Conservation (phyloP, 352 stramenopile species). For the Phytophthora aleatoria region DNA sequence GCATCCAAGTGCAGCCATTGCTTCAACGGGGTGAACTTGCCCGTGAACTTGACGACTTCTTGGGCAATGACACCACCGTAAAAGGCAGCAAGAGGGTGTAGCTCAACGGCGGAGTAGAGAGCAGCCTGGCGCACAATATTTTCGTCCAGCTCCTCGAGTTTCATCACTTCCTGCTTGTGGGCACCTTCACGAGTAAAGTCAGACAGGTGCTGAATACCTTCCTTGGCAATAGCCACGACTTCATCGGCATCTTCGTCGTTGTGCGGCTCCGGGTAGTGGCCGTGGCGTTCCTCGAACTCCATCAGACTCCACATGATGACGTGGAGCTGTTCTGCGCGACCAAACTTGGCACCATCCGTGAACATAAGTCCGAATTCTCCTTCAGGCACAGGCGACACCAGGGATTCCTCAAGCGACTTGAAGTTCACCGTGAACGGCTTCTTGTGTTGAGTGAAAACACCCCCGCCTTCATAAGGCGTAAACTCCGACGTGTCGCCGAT, state of each 20-base stretch:
- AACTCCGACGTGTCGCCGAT: constrained; percentile 85
- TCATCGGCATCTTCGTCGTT: constrained; percentile 66
- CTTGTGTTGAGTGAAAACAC: constrained; percentile 84
- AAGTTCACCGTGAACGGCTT: constrained; percentile 81
- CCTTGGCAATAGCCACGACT: constrained; percentile 71
- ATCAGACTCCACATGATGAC: constrained; percentile 77
- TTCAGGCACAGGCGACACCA: constrained; percentile 66
- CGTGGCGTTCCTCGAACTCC: constrained; percentile 78
- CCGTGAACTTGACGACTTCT: constrained; percentile 90
- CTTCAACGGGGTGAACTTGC: constrained; percentile 86
- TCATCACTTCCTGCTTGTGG: constrained; percentile 55
- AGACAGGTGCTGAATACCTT: constrained; percentile 69
- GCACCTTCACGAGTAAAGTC: constrained; percentile 51
- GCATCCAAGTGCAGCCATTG: constrained; percentile 88
- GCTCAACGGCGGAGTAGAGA: constrained; percentile 63
- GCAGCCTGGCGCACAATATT: constrained; percentile 62
- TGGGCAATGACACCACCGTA: constrained; percentile 84
- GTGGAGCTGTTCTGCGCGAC: constrained; percentile 83
- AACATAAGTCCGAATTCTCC: constrained; percentile 87
- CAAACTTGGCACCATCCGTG: constrained; percentile 87
- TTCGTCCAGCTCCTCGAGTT: constrained; percentile 77
- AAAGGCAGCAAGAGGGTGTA: constrained; percentile 84
- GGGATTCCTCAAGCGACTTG: constrained; percentile 74
- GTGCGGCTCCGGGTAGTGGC: constrained; percentile 65
- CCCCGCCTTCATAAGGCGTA: constrained; percentile 78